phyloP scores from a whole-genome alignment of 1,284 basidiomycete species.

The Leccinum angustisporum region DNA sequence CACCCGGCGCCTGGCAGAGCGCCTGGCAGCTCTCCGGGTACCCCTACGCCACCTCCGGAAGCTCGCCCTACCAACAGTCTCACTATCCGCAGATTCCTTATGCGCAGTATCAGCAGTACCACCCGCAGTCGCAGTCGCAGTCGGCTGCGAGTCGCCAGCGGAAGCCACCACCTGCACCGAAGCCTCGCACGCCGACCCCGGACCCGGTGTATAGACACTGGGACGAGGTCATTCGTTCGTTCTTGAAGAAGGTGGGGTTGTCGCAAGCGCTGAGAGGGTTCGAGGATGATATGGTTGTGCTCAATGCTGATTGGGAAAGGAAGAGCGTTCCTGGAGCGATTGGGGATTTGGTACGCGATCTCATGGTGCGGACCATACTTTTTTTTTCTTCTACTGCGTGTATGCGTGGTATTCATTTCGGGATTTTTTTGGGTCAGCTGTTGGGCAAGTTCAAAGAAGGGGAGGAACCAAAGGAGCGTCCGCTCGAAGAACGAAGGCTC shows the following conservation, averaged over 20 bases:
- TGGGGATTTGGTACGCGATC: constrained; percentile 47
- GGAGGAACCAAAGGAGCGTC: constrained; percentile 29
- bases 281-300: constrained; percentile 63
- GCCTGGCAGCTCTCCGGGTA: constrained; percentile 36
- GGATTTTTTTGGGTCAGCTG: constrained; percentile 15
- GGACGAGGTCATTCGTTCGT: constrained; percentile 58
- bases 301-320: constrained; percentile 66
- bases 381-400: constrained; percentile 3
- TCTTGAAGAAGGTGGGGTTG: constrained; percentile 56
- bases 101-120: constrained; percentile 36
- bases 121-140: constrained; percentile 20
- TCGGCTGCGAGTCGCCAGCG: constrained; percentile 26
- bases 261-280: constrained; percentile 63
- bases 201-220: constrained; percentile 53
- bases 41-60: constrained; percentile 31
- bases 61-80: constrained; percentile 33
- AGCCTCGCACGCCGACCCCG: constrained; percentile 36
- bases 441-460: constrained; percentile 28
- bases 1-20: constrained; percentile 32
- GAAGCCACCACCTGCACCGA: constrained; percentile 22
- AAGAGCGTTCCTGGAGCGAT: constrained; percentile 55
- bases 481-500: constrained; percentile 64
- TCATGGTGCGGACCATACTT: constrained; percentile 46
- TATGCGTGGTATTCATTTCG: neutral
- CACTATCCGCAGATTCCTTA: constrained; percentile 36